Base-by-base conservation (phyloP, 805 yeast genomes). In the Kazachstania viticola region DNA sequence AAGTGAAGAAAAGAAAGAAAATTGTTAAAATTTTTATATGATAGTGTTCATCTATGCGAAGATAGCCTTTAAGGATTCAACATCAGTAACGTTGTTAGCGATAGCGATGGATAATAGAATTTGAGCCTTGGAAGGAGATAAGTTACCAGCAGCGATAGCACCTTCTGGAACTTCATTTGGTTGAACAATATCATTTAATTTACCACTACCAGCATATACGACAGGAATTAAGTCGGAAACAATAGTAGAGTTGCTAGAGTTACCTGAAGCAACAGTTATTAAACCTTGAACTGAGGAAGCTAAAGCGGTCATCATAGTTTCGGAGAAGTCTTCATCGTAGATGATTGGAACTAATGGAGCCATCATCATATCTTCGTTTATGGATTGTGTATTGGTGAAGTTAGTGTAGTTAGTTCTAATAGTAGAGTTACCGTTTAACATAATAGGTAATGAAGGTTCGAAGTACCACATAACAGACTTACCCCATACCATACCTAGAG, bases 61-160 rank as follows among this genome's bases (percentile, higher is more conserved):
- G 29, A 32, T 15, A 44, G n/a, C n/a, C n/a, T n/a, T n/a, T n/a
- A n/a, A n/a, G n/a, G n/a, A n/a, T n/a, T n/a, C n/a, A 19, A 11
- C 22, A 19, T 16, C 28, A 24, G 42, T 37, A 32, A 47, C 51
- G 31, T 40, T 44, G 31, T 54, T 51, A 31, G 45, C 45, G 12
- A 44, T 37, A 28, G 58, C 58, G 25, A 55, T 42, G 13, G 53
- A 34, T 30, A 51, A 39, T 32, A 55, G 40, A 23, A 55, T 31
- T 38, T 54, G 57, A 23, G 58, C 54, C 40, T 54, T 46, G 16
- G 41, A 32, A 29, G 59, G 58, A 25, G 54, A 41, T 34, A 55
- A 37, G 37, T 41, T 41, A 32, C 58, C 58, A 25, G 51, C 59
- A 17, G 49, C 51, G 31, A 53, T 40, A 12, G 57, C 43, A 19